These are phyloP conservation scores for Ganoderma leucocontextum DNA, from an alignment of 1,284 basidiomycete species.

Conservation along the genomic window DNA sequence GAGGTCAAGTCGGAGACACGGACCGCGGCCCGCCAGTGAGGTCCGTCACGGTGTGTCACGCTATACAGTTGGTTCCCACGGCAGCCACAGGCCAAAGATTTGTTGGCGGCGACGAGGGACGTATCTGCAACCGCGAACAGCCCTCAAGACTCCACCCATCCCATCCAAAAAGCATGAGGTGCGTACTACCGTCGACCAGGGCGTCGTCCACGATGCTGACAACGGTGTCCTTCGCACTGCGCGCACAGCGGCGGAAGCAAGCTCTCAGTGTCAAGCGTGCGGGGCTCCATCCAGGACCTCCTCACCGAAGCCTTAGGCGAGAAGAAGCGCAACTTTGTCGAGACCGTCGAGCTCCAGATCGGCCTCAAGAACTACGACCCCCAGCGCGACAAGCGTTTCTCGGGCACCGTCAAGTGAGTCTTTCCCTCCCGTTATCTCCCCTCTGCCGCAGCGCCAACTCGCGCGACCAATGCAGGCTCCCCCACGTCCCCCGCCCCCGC, in stretches of 20 bases:
- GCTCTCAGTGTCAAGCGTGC: conserved; percentile 99
- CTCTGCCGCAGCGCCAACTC: conserved; percentile 15
- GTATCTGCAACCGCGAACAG: conserved; percentile 5
- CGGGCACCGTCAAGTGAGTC: conserved; percentile 91
- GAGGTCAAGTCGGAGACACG: not conserved
- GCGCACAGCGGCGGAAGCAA: conserved; percentile 54
- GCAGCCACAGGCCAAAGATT: conserved; percentile 6
- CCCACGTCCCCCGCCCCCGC: conserved; percentile 96
- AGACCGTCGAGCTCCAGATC: conserved; percentile 96
- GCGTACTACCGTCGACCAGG: conserved; percentile 7
- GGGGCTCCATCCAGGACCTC: conserved; percentile 89
- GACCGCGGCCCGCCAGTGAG: not conserved
- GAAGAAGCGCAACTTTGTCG: conserved; percentile 89
- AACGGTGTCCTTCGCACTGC: not conserved
- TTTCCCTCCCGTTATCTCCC: not conserved
- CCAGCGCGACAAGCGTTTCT: conserved; percentile 96
- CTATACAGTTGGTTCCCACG: conserved; percentile 35
- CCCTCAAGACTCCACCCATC: conserved; percentile 30
- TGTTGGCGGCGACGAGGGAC: not conserved
- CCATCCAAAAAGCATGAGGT: conserved; percentile 42
- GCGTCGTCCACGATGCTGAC: not conserved
- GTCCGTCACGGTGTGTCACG: conserved; percentile 5
- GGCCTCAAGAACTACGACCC: conserved; percentile 99
- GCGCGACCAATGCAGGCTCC: conserved; percentile 69
- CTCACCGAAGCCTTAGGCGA: conserved; percentile 69